Conservation (phyloP, 768 basidiomycete genomes). For the Rhizopogon sp. region DNA sequence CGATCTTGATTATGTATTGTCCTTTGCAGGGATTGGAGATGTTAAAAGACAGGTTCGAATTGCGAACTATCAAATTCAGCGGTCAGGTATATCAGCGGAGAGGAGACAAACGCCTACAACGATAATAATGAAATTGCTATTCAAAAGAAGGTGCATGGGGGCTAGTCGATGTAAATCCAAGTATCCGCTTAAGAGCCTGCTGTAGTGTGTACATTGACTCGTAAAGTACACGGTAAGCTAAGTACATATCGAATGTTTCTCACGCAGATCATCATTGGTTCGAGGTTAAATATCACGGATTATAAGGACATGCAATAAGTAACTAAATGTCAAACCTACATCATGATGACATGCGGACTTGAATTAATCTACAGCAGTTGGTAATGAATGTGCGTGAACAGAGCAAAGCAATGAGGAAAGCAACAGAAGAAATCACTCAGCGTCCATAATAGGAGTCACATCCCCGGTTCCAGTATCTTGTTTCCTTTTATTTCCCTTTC, state of each 20-base stretch:
- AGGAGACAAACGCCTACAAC: neutral
- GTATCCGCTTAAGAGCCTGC: neutral
- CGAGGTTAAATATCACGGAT: constrained; percentile 11
- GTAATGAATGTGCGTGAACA: constrained; percentile 9
- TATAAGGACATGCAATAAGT: constrained; percentile 22
- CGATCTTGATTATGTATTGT: neutral
- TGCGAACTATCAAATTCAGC: neutral
- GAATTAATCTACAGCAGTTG: constrained; percentile 26
- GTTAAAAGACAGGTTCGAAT: neutral
- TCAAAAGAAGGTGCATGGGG: constrained; percentile 1
- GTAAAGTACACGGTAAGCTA: neutral
- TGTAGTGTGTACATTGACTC: neutral
- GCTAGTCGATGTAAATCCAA: neutral
- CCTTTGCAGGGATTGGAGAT: neutral
- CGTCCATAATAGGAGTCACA: constrained; percentile 19
- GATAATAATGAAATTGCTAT: neutral
- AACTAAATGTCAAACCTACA: constrained; percentile 15
- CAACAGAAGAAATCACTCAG: constrained; percentile 18
- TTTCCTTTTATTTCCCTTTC: constrained; percentile 29
- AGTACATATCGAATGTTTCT: neutral
- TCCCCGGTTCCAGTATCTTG: constrained; percentile 16
- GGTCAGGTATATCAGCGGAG: neutral
- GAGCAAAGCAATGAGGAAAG: constrained; percentile 9
- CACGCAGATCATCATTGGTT: neutral
- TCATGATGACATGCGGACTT: constrained; percentile 16